These are phyloP conservation scores for Sporisorium exsertum DNA, from an alignment of 1,284 basidiomycete species.

Conservation along the genomic window DNA sequence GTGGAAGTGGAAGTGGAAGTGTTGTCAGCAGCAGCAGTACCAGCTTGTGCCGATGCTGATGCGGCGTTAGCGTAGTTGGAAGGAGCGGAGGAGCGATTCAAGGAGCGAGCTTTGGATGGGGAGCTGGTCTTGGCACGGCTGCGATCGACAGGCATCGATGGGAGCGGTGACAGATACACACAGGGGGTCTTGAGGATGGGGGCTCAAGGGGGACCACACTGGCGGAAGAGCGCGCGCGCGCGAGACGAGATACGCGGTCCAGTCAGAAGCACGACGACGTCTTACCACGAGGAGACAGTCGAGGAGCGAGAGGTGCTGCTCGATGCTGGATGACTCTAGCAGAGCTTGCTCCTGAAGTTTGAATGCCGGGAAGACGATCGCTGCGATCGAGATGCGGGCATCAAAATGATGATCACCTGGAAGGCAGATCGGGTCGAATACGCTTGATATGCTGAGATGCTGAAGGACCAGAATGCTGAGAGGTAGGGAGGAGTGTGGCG, in stretches of 20 bases:
- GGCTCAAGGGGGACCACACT: conserved; percentile 1
- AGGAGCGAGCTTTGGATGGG: conserved; percentile 41
- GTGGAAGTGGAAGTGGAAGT: too few species aligned
- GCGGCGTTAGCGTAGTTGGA: neutral
- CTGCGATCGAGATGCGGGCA: conserved; percentile 1
- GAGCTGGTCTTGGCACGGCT: conserved; percentile 35
- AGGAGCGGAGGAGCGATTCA: conserved; percentile 10
- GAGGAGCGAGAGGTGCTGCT: neutral
- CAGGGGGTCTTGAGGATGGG: neutral
- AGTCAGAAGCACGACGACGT: neutral
- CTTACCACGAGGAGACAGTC: neutral
- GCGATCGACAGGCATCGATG: conserved; percentile 47
- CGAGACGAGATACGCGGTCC: neutral
- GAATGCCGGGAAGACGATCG: neutral
- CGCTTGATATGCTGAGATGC: neutral
- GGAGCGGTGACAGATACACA: conserved; percentile 2
- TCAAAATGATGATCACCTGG: neutral
- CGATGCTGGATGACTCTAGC: neutral
- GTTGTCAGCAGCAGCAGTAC: neutral
- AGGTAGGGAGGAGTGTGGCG: neutral
- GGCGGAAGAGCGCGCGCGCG: neutral
- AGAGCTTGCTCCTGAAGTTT: neutral
- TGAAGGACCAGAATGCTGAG: neutral
- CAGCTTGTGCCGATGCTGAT: neutral
- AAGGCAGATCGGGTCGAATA: neutral